A percentile compares a stretch with the other conserved stretches of the same genome.
phyloP scores from a whole-genome alignment of 106 monocot species.

The Xerophyta viscosa region DNA sequence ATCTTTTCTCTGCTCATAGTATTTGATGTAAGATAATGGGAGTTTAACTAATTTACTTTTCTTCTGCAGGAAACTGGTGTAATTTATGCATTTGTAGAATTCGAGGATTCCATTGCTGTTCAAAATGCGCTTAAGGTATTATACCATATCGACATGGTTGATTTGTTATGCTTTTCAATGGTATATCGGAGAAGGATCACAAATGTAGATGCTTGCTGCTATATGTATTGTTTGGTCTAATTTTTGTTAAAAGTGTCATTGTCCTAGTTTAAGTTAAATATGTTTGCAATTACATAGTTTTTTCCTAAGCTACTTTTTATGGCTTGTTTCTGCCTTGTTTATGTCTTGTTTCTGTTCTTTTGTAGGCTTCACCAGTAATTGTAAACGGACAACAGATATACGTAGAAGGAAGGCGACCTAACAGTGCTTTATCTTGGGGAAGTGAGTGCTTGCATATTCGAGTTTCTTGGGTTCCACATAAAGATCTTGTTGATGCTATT shows the following conservation, averaged over 20 bases:
- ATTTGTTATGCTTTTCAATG: neutral
- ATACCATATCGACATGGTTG: neutral
- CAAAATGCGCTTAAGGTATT: constrained; percentile 77
- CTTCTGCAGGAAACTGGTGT: constrained; percentile 60
- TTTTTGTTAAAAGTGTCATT: too few relatives aligned
- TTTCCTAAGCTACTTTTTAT: neutral
- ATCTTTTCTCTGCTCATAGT: neutral
- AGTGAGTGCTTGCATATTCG: constrained; percentile 22
- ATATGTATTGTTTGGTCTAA: too few relatives aligned
- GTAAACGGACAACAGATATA: constrained; percentile 40
- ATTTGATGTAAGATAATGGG: neutral
- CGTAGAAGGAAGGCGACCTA: constrained; percentile 56
- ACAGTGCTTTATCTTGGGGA: constrained; percentile 27
- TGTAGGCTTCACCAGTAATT: constrained; percentile 50
- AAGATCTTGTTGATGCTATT: neutral
- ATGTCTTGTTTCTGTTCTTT: too few relatives aligned
- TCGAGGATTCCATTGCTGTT: constrained; percentile 52
- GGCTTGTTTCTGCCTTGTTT: too few relatives aligned
- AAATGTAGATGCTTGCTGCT: neutral
- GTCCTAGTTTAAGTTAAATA: too few relatives aligned
- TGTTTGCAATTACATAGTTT: too few relatives aligned
- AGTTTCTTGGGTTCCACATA: neutral
- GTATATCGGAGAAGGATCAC: neutral
- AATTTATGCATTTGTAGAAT: constrained; percentile 79
- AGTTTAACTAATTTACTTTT: neutral